Base-by-base conservation (phyloP, 805 yeast species). In the Spathaspora sp. region DNA sequence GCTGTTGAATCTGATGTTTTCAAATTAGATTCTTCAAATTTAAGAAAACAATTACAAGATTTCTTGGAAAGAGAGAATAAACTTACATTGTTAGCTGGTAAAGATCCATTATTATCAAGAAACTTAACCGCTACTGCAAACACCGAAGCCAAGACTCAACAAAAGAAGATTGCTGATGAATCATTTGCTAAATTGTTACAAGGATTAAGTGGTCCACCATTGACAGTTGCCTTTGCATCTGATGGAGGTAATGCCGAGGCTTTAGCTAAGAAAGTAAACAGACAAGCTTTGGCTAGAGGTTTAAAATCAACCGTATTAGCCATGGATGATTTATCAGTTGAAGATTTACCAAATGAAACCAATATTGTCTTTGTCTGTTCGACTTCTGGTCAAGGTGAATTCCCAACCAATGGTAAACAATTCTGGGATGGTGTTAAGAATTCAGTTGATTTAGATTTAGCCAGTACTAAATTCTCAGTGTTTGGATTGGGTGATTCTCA, bases 51-150 rank as follows among this genome's bases (percentile, higher is more conserved):
- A 59, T 76, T 93, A 56, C 80, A 85, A 63, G 83, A 80, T 29
- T 93, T 93, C 72, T 76, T 93, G 63, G 96, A 89, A 60, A 84
- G 96, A 62, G 97, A 93, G 69, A 93, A 93, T 76, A 88, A 83
- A 66, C 79, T 93, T 64, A 85, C 96, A 14, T 68, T 90, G 59
- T 77, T 93, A 55, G 81, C 96, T 42, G 66, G 78, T 40, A 83
- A 79, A 64, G 76, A 81, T 63, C 97, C 98, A 2, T 78, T 78
- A 48, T 81, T 91, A 54, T 87, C 92, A 19, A 82, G 94, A 72
- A 85, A 86, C 62, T 75, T 93, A 61, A 73, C 78, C 8, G 75
- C 77, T 16, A 84, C 81, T 54, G 86, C 90, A 48, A 79, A 82
- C 55, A 59, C 73, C n/a, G 81, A 80, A 49, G 71, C 83, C 49